A percentile compares a stretch with the other conserved stretches of the same genome.
phyloP scores from a whole-genome alignment of 106 monocot genomes.

The Hemerocallis citrina region DNA sequence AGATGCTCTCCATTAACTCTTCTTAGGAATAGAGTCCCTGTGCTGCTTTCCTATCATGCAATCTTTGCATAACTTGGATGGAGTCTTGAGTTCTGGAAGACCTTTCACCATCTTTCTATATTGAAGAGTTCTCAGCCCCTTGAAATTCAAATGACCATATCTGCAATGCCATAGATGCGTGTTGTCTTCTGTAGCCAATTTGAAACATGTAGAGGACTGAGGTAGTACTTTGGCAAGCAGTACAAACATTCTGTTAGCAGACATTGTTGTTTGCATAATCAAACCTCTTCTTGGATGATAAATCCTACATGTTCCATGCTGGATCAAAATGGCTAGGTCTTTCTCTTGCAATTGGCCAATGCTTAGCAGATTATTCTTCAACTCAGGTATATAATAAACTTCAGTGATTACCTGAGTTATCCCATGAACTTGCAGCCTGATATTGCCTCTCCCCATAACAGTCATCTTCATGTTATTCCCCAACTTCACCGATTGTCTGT shows the following conservation, averaged over 20 bases:
- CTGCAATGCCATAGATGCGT: not conserved
- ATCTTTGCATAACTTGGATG: not conserved
- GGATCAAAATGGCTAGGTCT: not conserved
- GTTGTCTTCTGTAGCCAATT: not conserved
- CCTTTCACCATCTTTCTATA: not conserved
- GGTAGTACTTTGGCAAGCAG: not conserved
- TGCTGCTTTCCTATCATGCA: conserved; percentile 1
- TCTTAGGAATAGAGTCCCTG: not conserved
- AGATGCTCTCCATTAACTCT: not conserved
- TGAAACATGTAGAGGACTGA: not conserved
- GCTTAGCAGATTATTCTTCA: conserved; percentile 1
- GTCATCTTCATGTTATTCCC: not conserved
- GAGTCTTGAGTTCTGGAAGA: not conserved
- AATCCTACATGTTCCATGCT: not conserved
- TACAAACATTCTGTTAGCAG: not conserved
- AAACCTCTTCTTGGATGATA: not conserved
- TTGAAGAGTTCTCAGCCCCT: not conserved
- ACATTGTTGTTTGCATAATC: not conserved
- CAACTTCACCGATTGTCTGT: not conserved
- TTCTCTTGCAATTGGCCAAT: not conserved
- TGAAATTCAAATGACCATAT: not conserved
- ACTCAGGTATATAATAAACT: not conserved
- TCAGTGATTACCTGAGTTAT: not conserved
- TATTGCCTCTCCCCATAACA: not conserved
- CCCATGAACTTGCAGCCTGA: not conserved